phyloP scores from a whole-genome alignment of 2,329 filamentous ascomycete species.

The Penicillium sp. region DNA sequence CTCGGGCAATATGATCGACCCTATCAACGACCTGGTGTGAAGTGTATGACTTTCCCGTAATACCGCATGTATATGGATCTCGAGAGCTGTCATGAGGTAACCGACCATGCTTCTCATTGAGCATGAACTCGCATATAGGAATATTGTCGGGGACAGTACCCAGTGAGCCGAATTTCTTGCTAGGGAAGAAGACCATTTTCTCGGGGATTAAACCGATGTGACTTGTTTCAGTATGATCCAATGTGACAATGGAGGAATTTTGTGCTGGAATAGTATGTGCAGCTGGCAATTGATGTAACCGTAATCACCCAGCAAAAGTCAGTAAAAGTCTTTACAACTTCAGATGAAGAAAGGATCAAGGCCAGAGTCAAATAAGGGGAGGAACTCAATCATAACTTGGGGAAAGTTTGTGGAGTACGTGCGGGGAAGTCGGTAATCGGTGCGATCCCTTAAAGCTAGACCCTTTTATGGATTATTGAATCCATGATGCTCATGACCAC shows the following conservation, averaged over 20 bases:
- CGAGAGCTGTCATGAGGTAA: slow-evolving; percentile 56
- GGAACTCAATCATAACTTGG: not conserved
- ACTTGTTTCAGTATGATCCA: too few species aligned
- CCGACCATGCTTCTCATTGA: slow-evolving; percentile 64
- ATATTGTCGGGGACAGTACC: slow-evolving; percentile 65
- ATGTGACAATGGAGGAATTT: too few species aligned
- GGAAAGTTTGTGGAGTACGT: not conserved
- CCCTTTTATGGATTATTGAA: too few species aligned
- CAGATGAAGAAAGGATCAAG: too few species aligned
- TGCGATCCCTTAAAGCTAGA: not conserved
- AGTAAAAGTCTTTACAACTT: too few species aligned
- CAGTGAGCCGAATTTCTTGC: slow-evolving; percentile 36
- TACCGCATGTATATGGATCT: slow-evolving; percentile 69
- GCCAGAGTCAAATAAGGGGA: too few species aligned
- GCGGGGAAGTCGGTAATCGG: not conserved
- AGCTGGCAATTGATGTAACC: too few species aligned
- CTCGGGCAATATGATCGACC: slow-evolving; percentile 61
- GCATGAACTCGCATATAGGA: slow-evolving; percentile 70
- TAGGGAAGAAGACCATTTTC: slow-evolving; percentile 44
- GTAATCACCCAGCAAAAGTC: too few species aligned
- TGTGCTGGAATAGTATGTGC: too few species aligned
- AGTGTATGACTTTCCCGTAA: slow-evolving; percentile 63
- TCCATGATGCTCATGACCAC: too few species aligned
- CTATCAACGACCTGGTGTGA: slow-evolving; percentile 58
- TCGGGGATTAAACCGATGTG: not conserved